Conservation (phyloP, 192 early-diverging fungal species). For the Tieghemiomyces parasiticus region DNA sequence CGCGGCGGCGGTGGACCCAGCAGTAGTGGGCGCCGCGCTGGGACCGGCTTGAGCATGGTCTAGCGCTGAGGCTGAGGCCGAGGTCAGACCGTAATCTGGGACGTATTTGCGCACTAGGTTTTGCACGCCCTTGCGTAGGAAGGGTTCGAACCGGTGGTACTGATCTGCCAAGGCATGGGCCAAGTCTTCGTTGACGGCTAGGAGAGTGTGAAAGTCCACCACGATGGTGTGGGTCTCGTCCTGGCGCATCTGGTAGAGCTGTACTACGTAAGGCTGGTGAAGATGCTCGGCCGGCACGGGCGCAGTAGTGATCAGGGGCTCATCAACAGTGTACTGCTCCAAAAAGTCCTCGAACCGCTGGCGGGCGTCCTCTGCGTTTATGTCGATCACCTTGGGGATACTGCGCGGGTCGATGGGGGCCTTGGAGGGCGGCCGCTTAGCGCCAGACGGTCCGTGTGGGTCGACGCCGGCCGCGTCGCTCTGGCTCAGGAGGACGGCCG, state of each 20-base stretch:
- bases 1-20: conserved; percentile 14
- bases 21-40: conserved; percentile 14
- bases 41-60: neutral
- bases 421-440: conserved; percentile 1
- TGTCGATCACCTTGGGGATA: conserved; percentile 46
- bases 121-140: conserved; percentile 70
- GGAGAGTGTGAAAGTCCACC: conserved; percentile 58
- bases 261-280: conserved; percentile 42
- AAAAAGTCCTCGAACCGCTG: conserved; percentile 58
- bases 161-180: conserved; percentile 48
- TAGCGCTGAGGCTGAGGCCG: conserved; percentile 12
- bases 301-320: neutral
- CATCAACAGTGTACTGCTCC: conserved; percentile 25
- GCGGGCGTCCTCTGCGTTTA: conserved; percentile 47
- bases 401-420: conserved; percentile 15
- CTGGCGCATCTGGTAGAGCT: conserved; percentile 40
- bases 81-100: conserved; percentile 28
- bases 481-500: conserved; percentile 4
- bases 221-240: conserved; percentile 49
- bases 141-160: conserved; percentile 75
- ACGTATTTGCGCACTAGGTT: conserved; percentile 56
- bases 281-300: conserved; percentile 14
- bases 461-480: neutral
- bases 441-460: neutral
- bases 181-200: conserved; percentile 34